These are phyloP conservation scores for Proliferodiscus dingleyae DNA, from an alignment of 2,329 filamentous ascomycete genomes.

Conservation along the genomic window DNA sequence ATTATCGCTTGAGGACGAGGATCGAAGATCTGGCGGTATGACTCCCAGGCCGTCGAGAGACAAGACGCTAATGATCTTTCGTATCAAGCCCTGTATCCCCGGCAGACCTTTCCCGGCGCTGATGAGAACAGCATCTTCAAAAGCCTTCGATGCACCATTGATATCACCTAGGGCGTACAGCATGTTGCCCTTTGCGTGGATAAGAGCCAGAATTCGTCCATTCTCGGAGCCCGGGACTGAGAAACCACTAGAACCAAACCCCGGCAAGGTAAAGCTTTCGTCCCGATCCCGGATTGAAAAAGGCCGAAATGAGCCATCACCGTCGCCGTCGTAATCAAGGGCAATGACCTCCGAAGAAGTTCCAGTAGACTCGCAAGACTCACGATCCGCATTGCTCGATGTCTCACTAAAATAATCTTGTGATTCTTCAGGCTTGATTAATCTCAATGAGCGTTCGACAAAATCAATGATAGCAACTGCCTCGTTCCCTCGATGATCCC, in stretches of 20 bases:
- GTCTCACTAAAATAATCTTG: constrained; percentile 55
- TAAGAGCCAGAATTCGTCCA: constrained; percentile 83
- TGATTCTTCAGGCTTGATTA: constrained; percentile 42
- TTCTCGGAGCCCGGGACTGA: constrained; percentile 81
- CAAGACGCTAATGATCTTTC: constrained; percentile 68
- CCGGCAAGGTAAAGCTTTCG: constrained; percentile 21
- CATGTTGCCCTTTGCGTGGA: constrained; percentile 99
- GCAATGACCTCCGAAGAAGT: constrained; percentile 25
- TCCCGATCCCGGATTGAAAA: constrained; percentile 15
- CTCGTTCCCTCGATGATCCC: constrained; percentile 73
- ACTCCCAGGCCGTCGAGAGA: constrained; percentile 41
- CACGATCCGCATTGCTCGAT: constrained; percentile 44
- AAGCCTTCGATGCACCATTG: constrained; percentile 73
- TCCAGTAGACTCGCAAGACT: constrained; percentile 23
- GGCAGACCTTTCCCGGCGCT: constrained; percentile 67
- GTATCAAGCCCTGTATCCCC: constrained; percentile 74
- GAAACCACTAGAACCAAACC: constrained; percentile 79
- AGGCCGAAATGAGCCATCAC: constrained; percentile 16
- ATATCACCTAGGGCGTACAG: constrained; percentile 86
- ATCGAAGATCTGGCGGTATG: constrained; percentile 24
- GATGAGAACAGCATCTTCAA: constrained; percentile 91
- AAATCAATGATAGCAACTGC: constrained; percentile 83
- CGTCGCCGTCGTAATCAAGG: constrained; percentile 28
- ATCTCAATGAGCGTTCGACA: constrained; percentile 68
- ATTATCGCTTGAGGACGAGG: constrained; percentile 4